Conservation (phyloP, 1,284 basidiomycete species). For the Fistulinella cinereoalba region DNA sequence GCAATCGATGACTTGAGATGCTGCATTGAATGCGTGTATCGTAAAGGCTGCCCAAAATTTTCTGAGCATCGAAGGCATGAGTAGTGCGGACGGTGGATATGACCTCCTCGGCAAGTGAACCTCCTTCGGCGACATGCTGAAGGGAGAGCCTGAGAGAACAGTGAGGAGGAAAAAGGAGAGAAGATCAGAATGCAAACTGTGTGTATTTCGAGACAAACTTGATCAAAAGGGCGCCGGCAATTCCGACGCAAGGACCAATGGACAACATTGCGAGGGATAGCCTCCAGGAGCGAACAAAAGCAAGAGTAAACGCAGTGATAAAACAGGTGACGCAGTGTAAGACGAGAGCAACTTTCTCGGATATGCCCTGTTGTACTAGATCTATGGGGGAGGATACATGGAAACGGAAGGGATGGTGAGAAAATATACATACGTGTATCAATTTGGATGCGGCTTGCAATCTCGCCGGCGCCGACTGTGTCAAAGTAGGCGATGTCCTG, state of each 20-base stretch:
- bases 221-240: constrained; percentile 80
- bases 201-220: constrained; percentile 69
- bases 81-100: constrained; percentile 87
- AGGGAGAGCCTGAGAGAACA: constrained; percentile 54
- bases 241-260: constrained; percentile 85
- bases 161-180: constrained; percentile 1
- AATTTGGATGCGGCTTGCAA: constrained; percentile 92
- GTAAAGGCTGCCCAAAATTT: constrained; percentile 66
- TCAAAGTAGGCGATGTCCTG: constrained; percentile 93
- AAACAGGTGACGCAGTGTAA: constrained; percentile 67
- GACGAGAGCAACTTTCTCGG: constrained; percentile 79
- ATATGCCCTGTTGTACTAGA: constrained; percentile 84
- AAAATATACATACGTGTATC: constrained; percentile 68
- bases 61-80: constrained; percentile 89
- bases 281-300: constrained; percentile 74
- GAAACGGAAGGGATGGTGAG: neutral
- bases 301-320: constrained; percentile 77
- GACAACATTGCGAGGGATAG: constrained; percentile 85
- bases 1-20: constrained; percentile 59
- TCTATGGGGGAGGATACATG: constrained; percentile 47
- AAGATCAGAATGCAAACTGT: constrained; percentile 48
- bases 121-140: constrained; percentile 77
- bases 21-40: constrained; percentile 58
- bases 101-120: constrained; percentile 91
- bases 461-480: constrained; percentile 89